These are phyloP conservation scores for Comarum palustre DNA, from an alignment of 306 rosid genomes.

Conservation along the genomic window DNA sequence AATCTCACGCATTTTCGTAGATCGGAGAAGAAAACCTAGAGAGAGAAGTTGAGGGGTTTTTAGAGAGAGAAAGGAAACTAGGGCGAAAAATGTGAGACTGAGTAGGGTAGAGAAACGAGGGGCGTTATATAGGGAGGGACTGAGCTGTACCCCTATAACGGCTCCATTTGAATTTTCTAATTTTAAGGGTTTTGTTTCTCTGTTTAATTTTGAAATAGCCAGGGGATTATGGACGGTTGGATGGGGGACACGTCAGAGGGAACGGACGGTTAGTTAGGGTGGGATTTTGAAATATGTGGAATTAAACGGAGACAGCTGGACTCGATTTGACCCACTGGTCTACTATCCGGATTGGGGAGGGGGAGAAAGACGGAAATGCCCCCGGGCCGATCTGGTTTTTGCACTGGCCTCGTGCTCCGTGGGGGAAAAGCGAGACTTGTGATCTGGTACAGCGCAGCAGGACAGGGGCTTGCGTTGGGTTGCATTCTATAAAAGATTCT, in stretches of 20 bases:
- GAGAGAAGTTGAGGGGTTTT: background rate
- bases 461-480: slow-evolving; percentile 4
- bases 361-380: background rate
- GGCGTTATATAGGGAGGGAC: slow-evolving; percentile 10
- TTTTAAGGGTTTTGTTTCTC: background rate
- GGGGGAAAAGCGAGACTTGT: slow-evolving; percentile 1
- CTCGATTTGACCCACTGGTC: background rate
- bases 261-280: no score
- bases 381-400: background rate
- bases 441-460: slow-evolving; percentile 12
- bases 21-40: background rate
- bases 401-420: background rate
- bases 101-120: background rate
- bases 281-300: slow-evolving; percentile 8
- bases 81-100: background rate
- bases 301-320: slow-evolving; percentile 19
- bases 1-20: slow-evolving; percentile 36
- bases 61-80: background rate
- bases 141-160: slow-evolving; percentile 24
- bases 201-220: background rate
- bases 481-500: background rate
- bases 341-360: background rate
- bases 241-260: background rate
- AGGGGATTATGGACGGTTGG: background rate
- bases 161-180: slow-evolving; percentile 3